Percentiles rank a stretch among this genome's conserved stretches.
Conservation (phyloP, 176 grass and related monocot species). For the Otatea glauca region DNA sequence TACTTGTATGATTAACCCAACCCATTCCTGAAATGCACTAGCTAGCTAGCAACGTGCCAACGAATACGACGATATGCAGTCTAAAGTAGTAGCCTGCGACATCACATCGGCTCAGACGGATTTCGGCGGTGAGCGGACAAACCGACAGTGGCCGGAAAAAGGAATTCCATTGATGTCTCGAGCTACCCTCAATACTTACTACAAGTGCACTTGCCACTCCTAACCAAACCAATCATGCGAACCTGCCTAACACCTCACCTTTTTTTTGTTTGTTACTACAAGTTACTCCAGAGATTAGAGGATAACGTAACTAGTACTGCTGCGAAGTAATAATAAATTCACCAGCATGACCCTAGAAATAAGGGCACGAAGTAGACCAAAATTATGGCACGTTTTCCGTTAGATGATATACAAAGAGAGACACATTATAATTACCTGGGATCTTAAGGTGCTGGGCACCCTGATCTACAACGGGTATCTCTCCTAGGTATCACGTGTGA, state of each 20-base stretch:
- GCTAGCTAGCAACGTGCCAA: neutral
- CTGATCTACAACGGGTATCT: too few species aligned
- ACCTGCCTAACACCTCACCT: conserved; percentile 46
- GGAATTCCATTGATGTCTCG: conserved; percentile 13
- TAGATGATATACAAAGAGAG: neutral
- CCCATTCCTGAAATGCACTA: neutral
- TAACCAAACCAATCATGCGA: conserved; percentile 38
- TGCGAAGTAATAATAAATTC: neutral
- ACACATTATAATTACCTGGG: too few species aligned
- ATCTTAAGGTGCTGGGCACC: too few species aligned
- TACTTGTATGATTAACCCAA: neutral
- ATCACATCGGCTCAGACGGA: neutral
- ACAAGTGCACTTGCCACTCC: neutral
- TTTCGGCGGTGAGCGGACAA: conserved; percentile 44
- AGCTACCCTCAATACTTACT: neutral
- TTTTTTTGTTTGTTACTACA: conserved; percentile 2
- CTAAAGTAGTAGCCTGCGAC: conserved; percentile 39
- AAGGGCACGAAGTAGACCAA: neutral
- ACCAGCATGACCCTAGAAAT: neutral
- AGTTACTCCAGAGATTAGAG: neutral
- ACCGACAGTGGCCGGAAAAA: conserved; percentile 45
- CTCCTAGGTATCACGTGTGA: too few species aligned
- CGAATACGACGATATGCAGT: neutral
- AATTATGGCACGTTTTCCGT: neutral
- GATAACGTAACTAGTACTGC: neutral